A percentile compares a stretch with the other conserved stretches of the same genome.
These are phyloP conservation scores for Bimuria novae-zelandiae DNA, from an alignment of 2,329 filamentous ascomycete genomes.

Conservation along the genomic window DNA sequence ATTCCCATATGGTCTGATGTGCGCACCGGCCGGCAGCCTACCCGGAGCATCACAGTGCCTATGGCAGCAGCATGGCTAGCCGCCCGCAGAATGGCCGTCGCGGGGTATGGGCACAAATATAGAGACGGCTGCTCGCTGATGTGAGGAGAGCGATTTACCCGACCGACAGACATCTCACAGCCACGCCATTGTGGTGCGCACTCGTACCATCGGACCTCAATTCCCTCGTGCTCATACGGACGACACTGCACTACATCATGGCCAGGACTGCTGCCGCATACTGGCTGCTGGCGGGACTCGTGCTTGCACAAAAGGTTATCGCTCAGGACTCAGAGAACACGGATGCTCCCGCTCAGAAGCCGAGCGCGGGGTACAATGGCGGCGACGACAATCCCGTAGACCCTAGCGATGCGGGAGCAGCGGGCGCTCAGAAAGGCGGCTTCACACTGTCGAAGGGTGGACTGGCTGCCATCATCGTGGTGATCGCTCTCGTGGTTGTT, in stretches of 20 bases:
- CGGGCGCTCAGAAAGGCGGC: conserved; percentile 63
- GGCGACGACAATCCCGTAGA: conserved; percentile 43
- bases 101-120: conserved; percentile 43
- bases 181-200: conserved; percentile 28
- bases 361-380: conserved; percentile 42
- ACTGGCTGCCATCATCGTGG: conserved; percentile 75
- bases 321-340: conserved; percentile 16
- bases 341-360: conserved; percentile 21
- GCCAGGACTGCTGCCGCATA: conserved; percentile 27
- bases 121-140: conserved; percentile 36
- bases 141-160: conserved; percentile 5
- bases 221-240: conserved; percentile 18
- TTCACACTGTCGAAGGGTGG: conserved; percentile 70
- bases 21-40: conserved; percentile 24
- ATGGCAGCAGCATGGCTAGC: conserved; percentile 37
- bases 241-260: conserved; percentile 25
- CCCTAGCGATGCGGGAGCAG: conserved; percentile 62
- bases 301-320: conserved; percentile 29
- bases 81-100: conserved; percentile 29
- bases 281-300: conserved; percentile 33
- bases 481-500: conserved; percentile 64
- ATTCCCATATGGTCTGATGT: conserved; percentile 33
- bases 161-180: conserved; percentile 7
- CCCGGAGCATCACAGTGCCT: conserved; percentile 31
- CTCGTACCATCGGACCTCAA: conserved; percentile 31